Conservation (phyloP, 1,139 yeast genomes). For the Saccharomyces uvarum region DNA sequence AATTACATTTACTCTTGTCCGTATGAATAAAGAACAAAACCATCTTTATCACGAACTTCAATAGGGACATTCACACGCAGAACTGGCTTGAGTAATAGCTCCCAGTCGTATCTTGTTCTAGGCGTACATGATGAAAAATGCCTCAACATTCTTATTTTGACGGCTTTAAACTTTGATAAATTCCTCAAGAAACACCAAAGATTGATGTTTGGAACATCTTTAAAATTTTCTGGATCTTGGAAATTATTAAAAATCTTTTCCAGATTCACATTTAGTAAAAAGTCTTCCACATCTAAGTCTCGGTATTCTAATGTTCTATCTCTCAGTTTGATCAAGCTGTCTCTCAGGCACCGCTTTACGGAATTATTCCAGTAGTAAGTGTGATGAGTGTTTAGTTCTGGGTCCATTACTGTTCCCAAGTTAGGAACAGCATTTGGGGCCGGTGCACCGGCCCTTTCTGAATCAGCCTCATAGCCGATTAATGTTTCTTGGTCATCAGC, state of each 20-base stretch:
- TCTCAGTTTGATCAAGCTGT: slow-evolving; percentile 6
- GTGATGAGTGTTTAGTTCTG: slow-evolving; percentile 1
- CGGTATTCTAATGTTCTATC: slow-evolving; percentile 4
- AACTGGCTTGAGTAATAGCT: slow-evolving; percentile 30
- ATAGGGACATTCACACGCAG: slow-evolving; percentile 31
- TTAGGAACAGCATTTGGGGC: not conserved
- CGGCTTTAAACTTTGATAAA: slow-evolving; percentile 27
- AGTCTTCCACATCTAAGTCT: slow-evolving; percentile 10
- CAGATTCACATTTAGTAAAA: slow-evolving; percentile 11
- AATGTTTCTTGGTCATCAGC: slow-evolving; percentile 25
- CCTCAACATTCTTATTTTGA: slow-evolving; percentile 33
- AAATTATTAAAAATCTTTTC: slow-evolving; percentile 22
- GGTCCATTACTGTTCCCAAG: not conserved
- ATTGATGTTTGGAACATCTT: slow-evolving; percentile 30
- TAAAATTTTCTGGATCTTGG: slow-evolving; percentile 21
- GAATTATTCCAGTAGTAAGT: slow-evolving; percentile 23
- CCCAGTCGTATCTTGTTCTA: slow-evolving; percentile 35
- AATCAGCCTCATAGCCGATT: slow-evolving; percentile 9
- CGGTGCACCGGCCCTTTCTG: not conserved
- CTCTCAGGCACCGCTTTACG: slow-evolving; percentile 16
- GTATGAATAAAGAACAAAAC: slow-evolving; percentile 32
- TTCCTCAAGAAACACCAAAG: slow-evolving; percentile 31
- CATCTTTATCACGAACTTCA: slow-evolving; percentile 34
- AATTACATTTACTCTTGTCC: slow-evolving; percentile 10
- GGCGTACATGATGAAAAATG: slow-evolving; percentile 34